phyloP scores from a whole-genome alignment of 192 early-diverging fungal species.

The Linnemannia schmuckeri region DNA sequence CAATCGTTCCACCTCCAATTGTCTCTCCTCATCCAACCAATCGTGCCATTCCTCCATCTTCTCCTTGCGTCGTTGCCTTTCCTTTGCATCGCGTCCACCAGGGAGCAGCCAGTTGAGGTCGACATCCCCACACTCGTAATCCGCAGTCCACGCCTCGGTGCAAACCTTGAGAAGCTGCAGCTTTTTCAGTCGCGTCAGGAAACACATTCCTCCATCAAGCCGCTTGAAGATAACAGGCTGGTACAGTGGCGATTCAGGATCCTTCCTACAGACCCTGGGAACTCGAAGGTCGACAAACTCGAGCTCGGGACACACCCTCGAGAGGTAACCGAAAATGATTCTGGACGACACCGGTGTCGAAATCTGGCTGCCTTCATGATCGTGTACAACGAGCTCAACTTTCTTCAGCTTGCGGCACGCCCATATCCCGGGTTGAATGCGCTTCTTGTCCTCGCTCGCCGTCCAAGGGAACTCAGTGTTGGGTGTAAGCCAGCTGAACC shows the following conservation, averaged over 20 bases:
- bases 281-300: conserved; percentile 1
- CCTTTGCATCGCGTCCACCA: not conserved
- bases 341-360: conserved; percentile 1
- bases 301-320: not conserved
- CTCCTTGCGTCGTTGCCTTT: not conserved
- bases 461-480: not conserved
- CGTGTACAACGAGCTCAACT: not conserved
- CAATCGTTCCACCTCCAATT: not conserved
- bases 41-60: not conserved
- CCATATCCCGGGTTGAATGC: not conserved
- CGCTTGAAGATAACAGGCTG: not conserved
- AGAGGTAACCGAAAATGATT: not conserved
- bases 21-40: not conserved
- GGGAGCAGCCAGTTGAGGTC: not conserved
- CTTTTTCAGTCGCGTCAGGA: not conserved
- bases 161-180: not conserved
- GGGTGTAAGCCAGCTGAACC: conserved; percentile 1
- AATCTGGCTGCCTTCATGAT: not conserved
- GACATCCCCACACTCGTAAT: not conserved
- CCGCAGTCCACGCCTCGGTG: not conserved
- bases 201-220: not conserved
- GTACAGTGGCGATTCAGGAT: not conserved
- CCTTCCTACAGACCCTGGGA: not conserved
- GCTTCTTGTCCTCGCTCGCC: not conserved
- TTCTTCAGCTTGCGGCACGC: conserved; percentile 1